These are phyloP conservation scores for Pichia exigua DNA, from an alignment of 805 yeast genomes.

Conservation along the genomic window DNA sequence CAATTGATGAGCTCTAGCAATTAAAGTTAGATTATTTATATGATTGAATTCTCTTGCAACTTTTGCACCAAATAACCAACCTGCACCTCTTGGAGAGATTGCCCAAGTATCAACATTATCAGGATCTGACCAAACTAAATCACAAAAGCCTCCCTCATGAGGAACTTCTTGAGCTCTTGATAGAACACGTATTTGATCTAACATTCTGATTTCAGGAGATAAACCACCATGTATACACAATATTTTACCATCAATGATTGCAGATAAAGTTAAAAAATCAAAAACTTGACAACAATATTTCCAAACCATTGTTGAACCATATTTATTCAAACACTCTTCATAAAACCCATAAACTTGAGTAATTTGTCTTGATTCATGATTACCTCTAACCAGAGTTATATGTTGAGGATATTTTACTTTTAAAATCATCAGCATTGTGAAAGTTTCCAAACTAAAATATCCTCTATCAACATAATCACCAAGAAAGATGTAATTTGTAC, in stretches of 20 bases:
- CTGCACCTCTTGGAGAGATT: conserved; percentile 96
- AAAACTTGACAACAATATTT: conserved; percentile 94
- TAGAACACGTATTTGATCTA: conserved; percentile 90
- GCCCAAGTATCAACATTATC: conserved; percentile 98
- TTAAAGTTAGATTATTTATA: conserved; percentile 77
- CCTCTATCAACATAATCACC: conserved; percentile 99
- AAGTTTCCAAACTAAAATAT: conserved; percentile 90
- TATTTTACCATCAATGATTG: conserved; percentile 90
- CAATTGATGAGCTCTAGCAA: conserved; percentile 95
- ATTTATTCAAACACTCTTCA: conserved; percentile 89
- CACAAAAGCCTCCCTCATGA: conserved; percentile 98
- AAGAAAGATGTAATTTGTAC: conserved; percentile 64
- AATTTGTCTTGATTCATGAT: conserved; percentile 93
- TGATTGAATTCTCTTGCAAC: conserved; percentile 95
- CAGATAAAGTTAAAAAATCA: conserved; percentile 89
- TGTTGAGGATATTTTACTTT: conserved; percentile 64
- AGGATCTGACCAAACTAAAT: conserved; percentile 96
- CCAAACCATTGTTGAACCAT: conserved; percentile 94
- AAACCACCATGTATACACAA: conserved; percentile 96
- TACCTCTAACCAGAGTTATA: conserved; percentile 93
- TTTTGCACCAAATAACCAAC: conserved; percentile 92
- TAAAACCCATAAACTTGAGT: conserved; percentile 99
- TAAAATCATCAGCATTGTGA: conserved; percentile 86
- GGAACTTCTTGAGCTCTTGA: conserved; percentile 98
- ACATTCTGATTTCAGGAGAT: conserved; percentile 94